Evolutionary conservation across 768 basidiomycete genomes (phyloP).

Genomic region (Mycena albidolilacea): DNA sequence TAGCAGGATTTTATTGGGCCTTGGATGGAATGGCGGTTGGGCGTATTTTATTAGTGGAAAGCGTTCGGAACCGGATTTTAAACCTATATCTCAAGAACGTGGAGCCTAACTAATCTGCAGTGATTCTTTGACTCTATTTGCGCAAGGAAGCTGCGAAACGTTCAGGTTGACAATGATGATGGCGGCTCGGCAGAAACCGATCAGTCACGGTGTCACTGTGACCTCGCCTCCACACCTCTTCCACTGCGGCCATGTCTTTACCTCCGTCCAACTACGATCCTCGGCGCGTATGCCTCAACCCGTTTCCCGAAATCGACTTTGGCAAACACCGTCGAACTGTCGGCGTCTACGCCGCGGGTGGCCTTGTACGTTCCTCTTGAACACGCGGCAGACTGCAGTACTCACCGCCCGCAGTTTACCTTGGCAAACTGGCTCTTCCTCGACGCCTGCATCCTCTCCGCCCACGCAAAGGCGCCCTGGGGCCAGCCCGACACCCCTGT

Average conservation of each 20-base stretch:
- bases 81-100: too few species aligned
- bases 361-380: conserved; percentile 73
- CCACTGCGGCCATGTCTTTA: conserved; percentile 22
- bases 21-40: too few species aligned
- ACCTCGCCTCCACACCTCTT: not conserved
- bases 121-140: too few species aligned
- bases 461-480: conserved; percentile 85
- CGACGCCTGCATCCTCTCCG: conserved; percentile 92
- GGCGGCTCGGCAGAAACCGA: too few species aligned
- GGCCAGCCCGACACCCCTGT: conserved; percentile 76
- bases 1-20: too few species aligned
- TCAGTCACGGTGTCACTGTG: too few species aligned
- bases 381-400: not conserved
- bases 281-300: conserved; percentile 63
- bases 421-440: conserved; percentile 96
- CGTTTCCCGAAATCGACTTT: conserved; percentile 83
- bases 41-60: too few species aligned
- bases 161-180: too few species aligned
- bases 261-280: conserved; percentile 32
- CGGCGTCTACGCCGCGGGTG: conserved; percentile 94
- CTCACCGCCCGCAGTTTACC: conserved; percentile 77
- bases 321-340: conserved; percentile 85
- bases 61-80: too few species aligned
- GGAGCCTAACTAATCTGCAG: too few species aligned
- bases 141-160: too few species aligned